These are phyloP conservation scores for Immersiella caudata DNA, from an alignment of 495 filamentous ascomycete genomes.

Conservation along the genomic window DNA sequence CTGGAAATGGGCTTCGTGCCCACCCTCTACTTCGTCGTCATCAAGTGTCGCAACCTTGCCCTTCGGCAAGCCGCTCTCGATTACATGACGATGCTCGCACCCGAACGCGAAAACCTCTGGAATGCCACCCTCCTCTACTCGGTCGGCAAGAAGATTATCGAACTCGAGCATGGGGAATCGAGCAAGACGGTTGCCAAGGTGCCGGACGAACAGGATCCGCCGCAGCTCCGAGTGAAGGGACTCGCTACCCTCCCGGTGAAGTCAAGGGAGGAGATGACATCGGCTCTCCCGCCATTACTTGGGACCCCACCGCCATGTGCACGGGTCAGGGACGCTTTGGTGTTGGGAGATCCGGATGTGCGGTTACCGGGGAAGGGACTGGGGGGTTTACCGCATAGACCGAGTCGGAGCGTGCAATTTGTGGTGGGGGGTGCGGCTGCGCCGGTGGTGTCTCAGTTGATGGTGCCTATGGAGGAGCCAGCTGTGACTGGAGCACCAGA, in stretches of 20 bases:
- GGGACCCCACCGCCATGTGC: not conserved
- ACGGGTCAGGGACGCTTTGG: not conserved
- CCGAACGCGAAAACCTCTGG: slow-evolving; percentile 36
- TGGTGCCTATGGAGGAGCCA: too few species aligned
- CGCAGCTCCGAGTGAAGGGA: not conserved
- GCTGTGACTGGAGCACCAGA: too few species aligned
- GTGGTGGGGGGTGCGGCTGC: not conserved
- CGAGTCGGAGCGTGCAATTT: not conserved
- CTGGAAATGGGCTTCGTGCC: slow-evolving; percentile 51
- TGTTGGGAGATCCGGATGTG: not conserved
- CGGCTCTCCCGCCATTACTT: not conserved
- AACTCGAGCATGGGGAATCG: slow-evolving; percentile 38
- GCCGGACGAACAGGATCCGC: not conserved
- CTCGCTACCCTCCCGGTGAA: not conserved
- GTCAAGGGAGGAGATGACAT: not conserved
- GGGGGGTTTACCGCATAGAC: not conserved
- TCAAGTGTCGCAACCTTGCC: slow-evolving; percentile 47
- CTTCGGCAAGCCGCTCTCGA: slow-evolving; percentile 43
- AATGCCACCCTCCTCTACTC: slow-evolving; percentile 32
- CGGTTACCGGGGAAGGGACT: not conserved
- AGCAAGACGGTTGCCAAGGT: not conserved
- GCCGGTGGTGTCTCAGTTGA: not conserved
- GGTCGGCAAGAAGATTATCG: slow-evolving; percentile 35
- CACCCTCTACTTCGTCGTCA: slow-evolving; percentile 47
- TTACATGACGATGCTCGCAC: slow-evolving; percentile 27